Evolutionary conservation across 2,329 filamentous ascomycete species (phyloP).

Genomic region (Nannizzia gypsea): DNA sequence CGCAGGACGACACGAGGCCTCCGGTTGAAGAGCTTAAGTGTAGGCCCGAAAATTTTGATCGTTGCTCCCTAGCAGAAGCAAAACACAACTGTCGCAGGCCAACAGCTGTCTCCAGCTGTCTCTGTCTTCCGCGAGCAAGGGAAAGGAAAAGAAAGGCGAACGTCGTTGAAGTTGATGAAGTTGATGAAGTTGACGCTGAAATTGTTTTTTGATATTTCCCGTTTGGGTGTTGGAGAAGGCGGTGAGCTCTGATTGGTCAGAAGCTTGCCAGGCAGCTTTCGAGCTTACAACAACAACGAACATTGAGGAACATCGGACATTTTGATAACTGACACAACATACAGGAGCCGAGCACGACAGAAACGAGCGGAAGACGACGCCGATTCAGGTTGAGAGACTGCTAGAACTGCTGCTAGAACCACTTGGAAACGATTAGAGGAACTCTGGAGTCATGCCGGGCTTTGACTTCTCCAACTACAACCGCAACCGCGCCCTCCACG

Average conservation of each 20-base stretch:
- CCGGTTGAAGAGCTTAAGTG: slow-evolving; percentile 31
- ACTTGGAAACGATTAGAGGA: not conserved
- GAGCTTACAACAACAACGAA: slow-evolving; percentile 1
- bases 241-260: not conserved
- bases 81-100: not conserved
- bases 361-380: no score
- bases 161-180: not conserved
- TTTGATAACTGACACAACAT: slow-evolving; percentile 13
- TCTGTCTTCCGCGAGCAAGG: not conserved
- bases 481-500: slow-evolving; percentile 92
- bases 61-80: slow-evolving; percentile 15
- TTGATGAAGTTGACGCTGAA: not conserved
- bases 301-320: not conserved
- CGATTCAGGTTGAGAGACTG: no score
- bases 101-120: not conserved
- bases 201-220: not conserved
- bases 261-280: not conserved
- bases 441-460: slow-evolving; percentile 59
- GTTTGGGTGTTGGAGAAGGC: not conserved
- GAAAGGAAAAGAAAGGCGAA: not conserved
- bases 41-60: slow-evolving; percentile 37
- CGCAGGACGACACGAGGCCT: slow-evolving; percentile 31
- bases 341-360: slow-evolving; percentile 16
- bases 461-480: slow-evolving; percentile 99
- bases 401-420: not conserved